Conservation (phyloP, 1,284 basidiomycete species). For the Pascua guehoae region DNA sequence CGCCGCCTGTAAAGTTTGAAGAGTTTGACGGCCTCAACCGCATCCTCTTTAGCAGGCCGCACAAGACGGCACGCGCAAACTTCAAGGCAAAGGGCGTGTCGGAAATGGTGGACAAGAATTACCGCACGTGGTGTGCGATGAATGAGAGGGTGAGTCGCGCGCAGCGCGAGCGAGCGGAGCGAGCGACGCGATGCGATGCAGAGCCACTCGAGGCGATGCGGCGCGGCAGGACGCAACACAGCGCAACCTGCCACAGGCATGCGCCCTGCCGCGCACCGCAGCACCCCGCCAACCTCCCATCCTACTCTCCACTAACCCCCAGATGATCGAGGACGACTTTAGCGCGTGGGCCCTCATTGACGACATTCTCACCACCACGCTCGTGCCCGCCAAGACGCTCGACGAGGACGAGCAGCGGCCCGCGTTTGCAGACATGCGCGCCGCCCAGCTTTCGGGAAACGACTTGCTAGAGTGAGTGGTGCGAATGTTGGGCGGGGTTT, state of each 20-base stretch:
- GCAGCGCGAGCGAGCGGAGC: background rate
- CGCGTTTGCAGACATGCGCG: slow-evolving; percentile 65
- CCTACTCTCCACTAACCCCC: background rate
- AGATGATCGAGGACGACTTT: slow-evolving; percentile 70
- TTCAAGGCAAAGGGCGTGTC: slow-evolving; percentile 89
- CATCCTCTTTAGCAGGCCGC: slow-evolving; percentile 83
- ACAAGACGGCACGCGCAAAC: slow-evolving; percentile 84
- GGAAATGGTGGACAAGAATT: slow-evolving; percentile 91
- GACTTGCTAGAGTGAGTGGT: slow-evolving; percentile 67
- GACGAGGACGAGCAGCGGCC: slow-evolving; percentile 18
- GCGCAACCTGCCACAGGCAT: too few relatives aligned
- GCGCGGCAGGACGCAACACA: background rate
- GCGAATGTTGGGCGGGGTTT: background rate
- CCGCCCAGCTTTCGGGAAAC: slow-evolving; percentile 79
- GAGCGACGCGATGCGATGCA: background rate
- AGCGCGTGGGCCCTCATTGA: slow-evolving; percentile 74
- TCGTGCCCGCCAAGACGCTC: slow-evolving; percentile 20
- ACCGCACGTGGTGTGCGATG: slow-evolving; percentile 88
- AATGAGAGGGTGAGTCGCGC: slow-evolving; percentile 66
- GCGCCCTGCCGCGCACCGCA: background rate
- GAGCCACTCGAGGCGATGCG: slow-evolving; percentile 8
- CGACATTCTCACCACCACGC: slow-evolving; percentile 60
- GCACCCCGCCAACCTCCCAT: background rate
- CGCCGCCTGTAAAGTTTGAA: slow-evolving; percentile 91
- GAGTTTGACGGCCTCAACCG: slow-evolving; percentile 94